These are phyloP conservation scores for Chalciporus pseudorubinellus DNA, from an alignment of 768 basidiomycete genomes.

Conservation along the genomic window DNA sequence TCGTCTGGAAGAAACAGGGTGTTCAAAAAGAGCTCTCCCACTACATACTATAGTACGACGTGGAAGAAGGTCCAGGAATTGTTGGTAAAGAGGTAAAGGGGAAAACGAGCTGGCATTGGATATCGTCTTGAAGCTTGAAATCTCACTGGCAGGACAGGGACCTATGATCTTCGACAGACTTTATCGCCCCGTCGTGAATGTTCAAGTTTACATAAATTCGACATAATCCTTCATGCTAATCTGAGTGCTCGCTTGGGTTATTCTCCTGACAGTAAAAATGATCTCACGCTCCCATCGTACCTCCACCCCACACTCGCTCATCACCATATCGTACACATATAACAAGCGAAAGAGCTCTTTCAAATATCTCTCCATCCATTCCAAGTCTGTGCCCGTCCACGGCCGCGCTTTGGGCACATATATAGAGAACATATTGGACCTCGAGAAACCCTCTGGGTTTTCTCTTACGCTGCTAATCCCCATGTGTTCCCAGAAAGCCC, in stretches of 20 bases:
- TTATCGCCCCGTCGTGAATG: too few species aligned
- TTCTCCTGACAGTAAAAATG: not conserved
- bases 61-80: too few species aligned
- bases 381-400: not conserved
- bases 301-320: constrained; percentile 34
- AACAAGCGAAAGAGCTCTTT: constrained; percentile 36
- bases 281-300: constrained; percentile 32
- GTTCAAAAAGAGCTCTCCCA: too few species aligned
- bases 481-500: not conserved
- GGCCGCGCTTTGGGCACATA: not conserved
- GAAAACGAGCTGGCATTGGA: too few species aligned
- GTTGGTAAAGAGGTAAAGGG: too few species aligned
- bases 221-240: not conserved
- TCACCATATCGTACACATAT: constrained; percentile 38
- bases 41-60: too few species aligned
- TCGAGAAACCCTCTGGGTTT: not conserved
- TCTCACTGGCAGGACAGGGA: too few species aligned
- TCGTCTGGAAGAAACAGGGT: too few species aligned
- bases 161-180: too few species aligned
- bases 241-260: not conserved
- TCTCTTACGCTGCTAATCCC: not conserved
- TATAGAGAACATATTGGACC: too few species aligned
- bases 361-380: constrained; percentile 32
- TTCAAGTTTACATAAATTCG: not conserved
- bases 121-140: too few species aligned